These are phyloP conservation scores for Diaporthe batatas DNA, from an alignment of 2,329 filamentous ascomycete genomes.

Conservation along the genomic window DNA sequence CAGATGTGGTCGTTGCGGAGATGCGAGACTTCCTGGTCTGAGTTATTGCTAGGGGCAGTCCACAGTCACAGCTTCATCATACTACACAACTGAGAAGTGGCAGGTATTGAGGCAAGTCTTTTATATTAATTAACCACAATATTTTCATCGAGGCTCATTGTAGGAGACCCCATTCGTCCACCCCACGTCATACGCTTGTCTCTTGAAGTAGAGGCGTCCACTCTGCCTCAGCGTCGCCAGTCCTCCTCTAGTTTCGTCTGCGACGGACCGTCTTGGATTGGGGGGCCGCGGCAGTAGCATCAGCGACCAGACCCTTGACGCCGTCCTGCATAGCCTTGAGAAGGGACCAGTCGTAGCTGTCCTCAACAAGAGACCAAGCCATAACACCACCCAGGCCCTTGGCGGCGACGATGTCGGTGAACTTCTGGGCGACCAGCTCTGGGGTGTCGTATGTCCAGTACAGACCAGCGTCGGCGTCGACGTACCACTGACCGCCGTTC, in stretches of 20 bases:
- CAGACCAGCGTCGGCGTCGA: slow-evolving; percentile 58
- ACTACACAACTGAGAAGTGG: neutral
- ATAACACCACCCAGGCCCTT: slow-evolving; percentile 63
- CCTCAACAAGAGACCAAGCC: slow-evolving; percentile 67
- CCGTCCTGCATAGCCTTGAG: slow-evolving; percentile 57
- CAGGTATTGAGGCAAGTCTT: accelerated
- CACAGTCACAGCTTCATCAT: neutral
- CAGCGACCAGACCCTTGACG: slow-evolving; percentile 41
- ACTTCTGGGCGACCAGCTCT: slow-evolving; percentile 62
- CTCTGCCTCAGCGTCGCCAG: no score
- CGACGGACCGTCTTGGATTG: slow-evolving; percentile 26
- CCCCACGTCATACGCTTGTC: neutral
- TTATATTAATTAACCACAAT: slow-evolving; percentile 2
- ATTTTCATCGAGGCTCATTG: slow-evolving; percentile 15
- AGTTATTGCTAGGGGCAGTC: neutral
- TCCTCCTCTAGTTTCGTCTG: slow-evolving; percentile 28
- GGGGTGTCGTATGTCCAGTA: slow-evolving; percentile 71
- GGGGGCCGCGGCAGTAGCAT: neutral
- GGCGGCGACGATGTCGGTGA: slow-evolving; percentile 57
- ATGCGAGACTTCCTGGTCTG: slow-evolving; percentile 54
- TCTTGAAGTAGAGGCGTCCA: neutral
- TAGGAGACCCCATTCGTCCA: neutral
- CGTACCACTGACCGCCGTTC: slow-evolving; percentile 69
- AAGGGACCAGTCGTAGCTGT: slow-evolving; percentile 58
- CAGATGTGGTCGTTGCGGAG: slow-evolving; percentile 58